Conservation (phyloP, 2,329 filamentous ascomycete genomes). For the Endoconidiophora laricicola region DNA sequence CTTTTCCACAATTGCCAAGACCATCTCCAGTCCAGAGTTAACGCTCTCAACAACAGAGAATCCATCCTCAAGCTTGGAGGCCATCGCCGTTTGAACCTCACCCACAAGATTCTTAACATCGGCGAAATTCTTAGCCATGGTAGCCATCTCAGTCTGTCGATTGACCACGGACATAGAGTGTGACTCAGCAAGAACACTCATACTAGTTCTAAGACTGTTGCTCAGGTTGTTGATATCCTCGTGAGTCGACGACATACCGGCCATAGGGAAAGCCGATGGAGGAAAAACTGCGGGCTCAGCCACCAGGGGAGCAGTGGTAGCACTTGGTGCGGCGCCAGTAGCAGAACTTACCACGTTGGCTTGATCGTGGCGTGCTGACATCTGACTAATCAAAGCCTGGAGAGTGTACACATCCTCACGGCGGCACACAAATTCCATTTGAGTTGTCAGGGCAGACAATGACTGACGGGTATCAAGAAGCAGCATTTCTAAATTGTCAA, state of each 20-base stretch:
- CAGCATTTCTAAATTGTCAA: conserved; percentile 46
- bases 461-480: conserved; percentile 61
- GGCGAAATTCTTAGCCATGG: conserved; percentile 58
- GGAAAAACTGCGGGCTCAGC: conserved; percentile 1
- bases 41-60: conserved; percentile 56
- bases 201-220: conserved; percentile 12
- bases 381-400: conserved; percentile 62
- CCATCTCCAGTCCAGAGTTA: conserved; percentile 16
- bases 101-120: conserved; percentile 65
- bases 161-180: conserved; percentile 69
- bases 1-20: conserved; percentile 29
- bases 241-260: conserved; percentile 2
- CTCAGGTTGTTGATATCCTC: conserved; percentile 11
- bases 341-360: conserved; percentile 33
- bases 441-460: conserved; percentile 47
- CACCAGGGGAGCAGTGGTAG: background rate
- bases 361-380: conserved; percentile 62
- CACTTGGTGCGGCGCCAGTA: background rate
- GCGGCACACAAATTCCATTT: conserved; percentile 52
- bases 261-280: conserved; percentile 6
- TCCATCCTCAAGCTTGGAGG: conserved; percentile 61
- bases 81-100: conserved; percentile 61
- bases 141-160: conserved; percentile 66
- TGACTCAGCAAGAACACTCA: conserved; percentile 42
- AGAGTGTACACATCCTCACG: conserved; percentile 66